Evolutionary conservation across 306 rosid species (phyloP), one percentile per base, ranked within the genome.

Genomic region (Malus sieversii): DNA sequence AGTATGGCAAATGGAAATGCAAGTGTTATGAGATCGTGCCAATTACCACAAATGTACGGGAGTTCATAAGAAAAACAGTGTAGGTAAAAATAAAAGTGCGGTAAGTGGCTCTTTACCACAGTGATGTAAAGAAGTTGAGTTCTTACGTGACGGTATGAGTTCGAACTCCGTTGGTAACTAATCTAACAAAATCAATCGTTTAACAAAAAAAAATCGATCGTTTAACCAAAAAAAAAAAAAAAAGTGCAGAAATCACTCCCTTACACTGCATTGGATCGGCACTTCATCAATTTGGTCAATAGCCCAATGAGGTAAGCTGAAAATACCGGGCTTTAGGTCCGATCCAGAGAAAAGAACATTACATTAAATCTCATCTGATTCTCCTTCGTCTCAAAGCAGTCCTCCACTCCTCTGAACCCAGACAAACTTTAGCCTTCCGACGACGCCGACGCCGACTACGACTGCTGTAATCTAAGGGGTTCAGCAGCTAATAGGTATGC

Each of bases 131-230:
- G 0, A 0, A 38, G 0, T 38, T 38, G 42, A 38, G 2, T 1
- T 38, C 0, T 38, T 38, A 0, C 2, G 0, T 38, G 10, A 38
- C 0, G 0, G 0, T 0, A 0, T 7, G 10, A 7, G 42, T 38
- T 38, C 2, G 2, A 38, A 38, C 0, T 38, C 9, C 1, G 1
- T 6, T 1, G 2, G 2, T 38, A 38, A 7, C 10, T 38, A 38
- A 38, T 38, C 0, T 38, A 38, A 38, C 2, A 35, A 6, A 35
- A 35, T 35, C 8, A 1, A 35, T 1, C 40, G 8, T 35, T 35
- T 6, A 1, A 6, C 8, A 30, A 13, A 46, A 46, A 46, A 3
- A 14, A 14, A 48, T 15, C 0, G 0, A 35, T 1, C 9, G 8
- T 35, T 35, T 6, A 1, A 6, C 8, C 25, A 25, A 25, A 25